These are phyloP conservation scores for Pythium plurisporium DNA, from an alignment of 352 stramenopile genomes.

Conservation along the genomic window DNA sequence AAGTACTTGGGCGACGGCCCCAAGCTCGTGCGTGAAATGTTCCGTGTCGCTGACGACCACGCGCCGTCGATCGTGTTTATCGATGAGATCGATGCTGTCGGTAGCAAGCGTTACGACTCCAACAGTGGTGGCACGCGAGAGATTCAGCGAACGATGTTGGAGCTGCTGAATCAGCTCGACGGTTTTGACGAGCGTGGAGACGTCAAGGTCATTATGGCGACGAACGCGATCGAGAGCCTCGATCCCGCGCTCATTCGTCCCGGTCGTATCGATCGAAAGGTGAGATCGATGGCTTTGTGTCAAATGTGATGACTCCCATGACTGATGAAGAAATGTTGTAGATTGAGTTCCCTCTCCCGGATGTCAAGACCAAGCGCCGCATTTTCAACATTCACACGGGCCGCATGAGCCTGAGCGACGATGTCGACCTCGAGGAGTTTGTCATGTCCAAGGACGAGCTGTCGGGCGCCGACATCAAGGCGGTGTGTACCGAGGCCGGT, in stretches of 20 bases:
- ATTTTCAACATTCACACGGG: slow-evolving; percentile 99
- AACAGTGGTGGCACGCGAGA: slow-evolving; percentile 69
- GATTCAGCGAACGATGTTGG: slow-evolving; percentile 99
- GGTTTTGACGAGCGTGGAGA: slow-evolving; percentile 99
- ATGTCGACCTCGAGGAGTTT: slow-evolving; percentile 99
- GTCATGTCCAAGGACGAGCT: slow-evolving; percentile 99
- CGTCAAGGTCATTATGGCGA: slow-evolving; percentile 99
- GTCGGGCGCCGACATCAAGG: slow-evolving; percentile 99
- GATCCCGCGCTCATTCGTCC: slow-evolving; percentile 99
- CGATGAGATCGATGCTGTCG: slow-evolving; percentile 97
- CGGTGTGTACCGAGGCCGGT: slow-evolving; percentile 98
- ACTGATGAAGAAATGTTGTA: slow-evolving; percentile 19
- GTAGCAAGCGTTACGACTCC: slow-evolving; percentile 93
- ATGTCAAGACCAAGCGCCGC: slow-evolving; percentile 99
- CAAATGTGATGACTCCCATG: neutral
- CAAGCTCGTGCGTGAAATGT: slow-evolving; percentile 98
- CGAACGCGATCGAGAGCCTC: slow-evolving; percentile 98
- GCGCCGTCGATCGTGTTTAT: slow-evolving; percentile 98
- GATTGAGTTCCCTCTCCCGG: slow-evolving; percentile 99
- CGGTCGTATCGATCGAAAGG: slow-evolving; percentile 99
- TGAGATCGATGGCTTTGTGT: slow-evolving; percentile 17
- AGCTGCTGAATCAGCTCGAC: slow-evolving; percentile 99
- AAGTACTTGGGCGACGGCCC: slow-evolving; percentile 99
- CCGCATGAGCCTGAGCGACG: slow-evolving; percentile 96
- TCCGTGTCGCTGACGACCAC: slow-evolving; percentile 98